Evolutionary conservation across 192 early-diverging fungal species (phyloP).

Genomic region (Backusella luteola): DNA sequence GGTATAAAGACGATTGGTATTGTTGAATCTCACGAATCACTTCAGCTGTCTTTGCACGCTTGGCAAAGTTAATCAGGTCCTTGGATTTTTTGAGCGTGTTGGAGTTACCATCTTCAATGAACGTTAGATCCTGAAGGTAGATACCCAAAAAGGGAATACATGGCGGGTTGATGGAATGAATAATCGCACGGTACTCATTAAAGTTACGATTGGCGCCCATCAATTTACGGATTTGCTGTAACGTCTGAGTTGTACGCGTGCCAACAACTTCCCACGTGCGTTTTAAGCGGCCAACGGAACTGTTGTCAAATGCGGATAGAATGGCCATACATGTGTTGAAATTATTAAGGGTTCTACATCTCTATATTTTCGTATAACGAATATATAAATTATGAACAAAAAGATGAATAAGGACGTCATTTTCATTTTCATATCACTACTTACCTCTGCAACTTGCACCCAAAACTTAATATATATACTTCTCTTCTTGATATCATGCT

Average conservation of each 20-base stretch:
- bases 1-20: conserved; percentile 82
- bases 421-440: neutral
- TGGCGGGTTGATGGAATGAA: conserved; percentile 77
- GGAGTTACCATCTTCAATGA: conserved; percentile 87
- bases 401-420: neutral
- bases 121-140: conserved; percentile 85
- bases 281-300: conserved; percentile 82
- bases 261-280: conserved; percentile 79
- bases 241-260: conserved; percentile 51
- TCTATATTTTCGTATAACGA: conserved; percentile 5
- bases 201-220: conserved; percentile 85
- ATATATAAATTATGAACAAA: neutral
- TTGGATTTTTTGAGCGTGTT: conserved; percentile 59
- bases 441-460: conserved; percentile 72
- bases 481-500: conserved; percentile 78
- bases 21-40: conserved; percentile 89
- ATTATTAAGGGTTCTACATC: conserved; percentile 83
- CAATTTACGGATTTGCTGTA: conserved; percentile 64
- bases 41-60: conserved; percentile 81
- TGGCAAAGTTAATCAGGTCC: conserved; percentile 88
- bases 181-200: conserved; percentile 73
- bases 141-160: conserved; percentile 83
- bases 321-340: conserved; percentile 89
- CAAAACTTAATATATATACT: conserved; percentile 75
- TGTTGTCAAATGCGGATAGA: conserved; percentile 84